These are phyloP conservation scores for Cryptosporidium ryanae DNA, from an alignment of 169 alveolate species.

Conservation along the genomic window DNA sequence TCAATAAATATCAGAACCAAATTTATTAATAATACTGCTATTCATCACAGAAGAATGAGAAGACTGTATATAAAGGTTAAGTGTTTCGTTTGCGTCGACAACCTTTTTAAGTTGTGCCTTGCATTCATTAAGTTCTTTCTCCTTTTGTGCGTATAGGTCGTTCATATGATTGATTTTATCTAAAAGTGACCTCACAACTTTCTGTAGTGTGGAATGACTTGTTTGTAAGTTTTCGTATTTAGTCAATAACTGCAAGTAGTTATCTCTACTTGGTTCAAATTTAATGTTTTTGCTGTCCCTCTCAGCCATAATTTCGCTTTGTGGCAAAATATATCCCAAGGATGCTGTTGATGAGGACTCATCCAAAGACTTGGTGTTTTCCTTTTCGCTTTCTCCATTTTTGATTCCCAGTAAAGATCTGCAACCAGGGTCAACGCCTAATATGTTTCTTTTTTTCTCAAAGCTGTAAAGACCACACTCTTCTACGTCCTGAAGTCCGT, in stretches of 20 bases:
- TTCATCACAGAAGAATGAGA: conserved; percentile 69
- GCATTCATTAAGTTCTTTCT: conserved; percentile 43
- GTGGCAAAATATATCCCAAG: not conserved
- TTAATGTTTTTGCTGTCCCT: not conserved
- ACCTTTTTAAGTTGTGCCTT: conserved; percentile 41
- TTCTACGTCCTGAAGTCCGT: not conserved
- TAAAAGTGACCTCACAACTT: conserved; percentile 60
- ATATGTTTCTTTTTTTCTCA: conserved; percentile 43
- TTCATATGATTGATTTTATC: conserved; percentile 44
- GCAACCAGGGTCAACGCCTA: conserved; percentile 3
- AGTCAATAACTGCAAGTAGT: not conserved
- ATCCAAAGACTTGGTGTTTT: not conserved
- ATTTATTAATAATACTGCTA: conserved; percentile 66
- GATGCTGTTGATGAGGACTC: not conserved
- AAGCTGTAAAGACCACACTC: conserved; percentile 12
- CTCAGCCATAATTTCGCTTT: not conserved
- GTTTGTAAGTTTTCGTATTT: conserved; percentile 58
- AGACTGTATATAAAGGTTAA: conserved; percentile 68
- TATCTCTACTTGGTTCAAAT: not conserved
- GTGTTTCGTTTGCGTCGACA: conserved; percentile 60
- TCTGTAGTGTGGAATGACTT: conserved; percentile 60
- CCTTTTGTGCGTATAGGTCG: conserved; percentile 52
- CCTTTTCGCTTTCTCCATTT: conserved; percentile 7
- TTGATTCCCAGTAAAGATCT: not conserved
- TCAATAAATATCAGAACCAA: conserved; percentile 68